Conservation (phyloP, 495 filamentous ascomycete genomes). For the Xylaria telfairii region DNA sequence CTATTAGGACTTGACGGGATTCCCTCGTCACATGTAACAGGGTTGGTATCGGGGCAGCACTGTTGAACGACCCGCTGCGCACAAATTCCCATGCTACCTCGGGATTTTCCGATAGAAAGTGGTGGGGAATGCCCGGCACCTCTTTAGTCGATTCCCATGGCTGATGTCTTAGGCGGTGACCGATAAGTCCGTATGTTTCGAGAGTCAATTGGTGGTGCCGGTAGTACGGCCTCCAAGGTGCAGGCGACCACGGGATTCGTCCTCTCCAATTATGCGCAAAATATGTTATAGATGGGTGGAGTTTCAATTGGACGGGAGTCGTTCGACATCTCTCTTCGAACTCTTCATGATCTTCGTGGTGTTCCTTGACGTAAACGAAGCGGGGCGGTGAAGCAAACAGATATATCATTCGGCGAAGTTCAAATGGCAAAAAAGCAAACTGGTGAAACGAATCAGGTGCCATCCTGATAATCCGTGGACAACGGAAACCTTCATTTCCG, state of each 20-base stretch:
- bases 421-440: slow-evolving; percentile 11
- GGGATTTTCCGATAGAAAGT: neutral
- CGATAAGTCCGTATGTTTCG: neutral
- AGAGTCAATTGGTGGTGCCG: neutral
- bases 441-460: slow-evolving; percentile 5
- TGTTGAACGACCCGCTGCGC: slow-evolving; percentile 12
- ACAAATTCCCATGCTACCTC: slow-evolving; percentile 3
- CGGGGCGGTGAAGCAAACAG: slow-evolving; percentile 16
- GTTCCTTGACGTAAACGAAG: slow-evolving; percentile 20
- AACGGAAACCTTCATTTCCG: neutral
- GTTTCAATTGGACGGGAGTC: neutral
- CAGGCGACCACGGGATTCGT: neutral
- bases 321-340: slow-evolving; percentile 7
- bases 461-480: neutral
- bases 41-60: slow-evolving; percentile 25
- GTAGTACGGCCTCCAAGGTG: neutral
- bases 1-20: slow-evolving; percentile 27
- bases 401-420: slow-evolving; percentile 25
- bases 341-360: slow-evolving; percentile 1
- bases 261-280: slow-evolving; percentile 16
- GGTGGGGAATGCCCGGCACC: neutral
- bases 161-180: neutral
- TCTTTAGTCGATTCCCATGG: slow-evolving; percentile 11
- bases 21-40: slow-evolving; percentile 25
- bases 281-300: slow-evolving; percentile 14